These are phyloP conservation scores for Aurantiochytrium sp. DNA, from an alignment of 108 stramenopile species.

Conservation along the genomic window DNA sequence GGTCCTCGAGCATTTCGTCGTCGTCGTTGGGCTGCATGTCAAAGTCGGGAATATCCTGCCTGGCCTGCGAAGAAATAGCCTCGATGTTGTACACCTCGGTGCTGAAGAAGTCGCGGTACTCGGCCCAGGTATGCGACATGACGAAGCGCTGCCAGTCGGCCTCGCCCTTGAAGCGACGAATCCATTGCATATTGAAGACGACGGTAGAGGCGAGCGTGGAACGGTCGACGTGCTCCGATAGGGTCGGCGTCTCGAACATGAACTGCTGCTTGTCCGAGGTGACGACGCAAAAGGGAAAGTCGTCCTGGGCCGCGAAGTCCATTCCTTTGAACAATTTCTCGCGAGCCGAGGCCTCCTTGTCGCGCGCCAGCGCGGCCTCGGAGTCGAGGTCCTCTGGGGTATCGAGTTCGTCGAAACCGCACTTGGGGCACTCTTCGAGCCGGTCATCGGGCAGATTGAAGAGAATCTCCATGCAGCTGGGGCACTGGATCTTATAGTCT, in stretches of 20 bases:
- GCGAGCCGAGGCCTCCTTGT: neutral
- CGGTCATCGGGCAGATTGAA: neutral
- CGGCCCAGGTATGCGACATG: neutral
- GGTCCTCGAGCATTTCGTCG: neutral
- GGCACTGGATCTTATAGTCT: conserved; percentile 20
- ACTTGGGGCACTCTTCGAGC: neutral
- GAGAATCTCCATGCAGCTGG: neutral
- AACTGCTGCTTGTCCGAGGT: neutral
- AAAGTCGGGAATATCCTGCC: neutral
- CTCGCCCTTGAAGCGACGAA: neutral
- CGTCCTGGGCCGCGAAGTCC: neutral
- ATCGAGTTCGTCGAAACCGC: neutral
- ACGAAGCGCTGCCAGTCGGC: neutral
- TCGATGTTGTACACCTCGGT: neutral
- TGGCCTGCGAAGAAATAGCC: neutral
- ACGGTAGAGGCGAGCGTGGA: neutral
- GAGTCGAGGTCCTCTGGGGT: neutral
- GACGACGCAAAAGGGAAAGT: neutral
- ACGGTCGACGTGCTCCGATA: neutral
- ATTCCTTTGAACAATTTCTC: neutral
- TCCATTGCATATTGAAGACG: neutral
- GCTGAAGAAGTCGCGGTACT: neutral
- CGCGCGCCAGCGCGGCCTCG: neutral
- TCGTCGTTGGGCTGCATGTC: neutral
- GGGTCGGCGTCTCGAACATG: neutral